Evolutionary conservation across 2,329 filamentous ascomycete genomes (phyloP), one percentile per base, ranked within the genome.

Genomic region (Exophiala spinifera): DNA sequence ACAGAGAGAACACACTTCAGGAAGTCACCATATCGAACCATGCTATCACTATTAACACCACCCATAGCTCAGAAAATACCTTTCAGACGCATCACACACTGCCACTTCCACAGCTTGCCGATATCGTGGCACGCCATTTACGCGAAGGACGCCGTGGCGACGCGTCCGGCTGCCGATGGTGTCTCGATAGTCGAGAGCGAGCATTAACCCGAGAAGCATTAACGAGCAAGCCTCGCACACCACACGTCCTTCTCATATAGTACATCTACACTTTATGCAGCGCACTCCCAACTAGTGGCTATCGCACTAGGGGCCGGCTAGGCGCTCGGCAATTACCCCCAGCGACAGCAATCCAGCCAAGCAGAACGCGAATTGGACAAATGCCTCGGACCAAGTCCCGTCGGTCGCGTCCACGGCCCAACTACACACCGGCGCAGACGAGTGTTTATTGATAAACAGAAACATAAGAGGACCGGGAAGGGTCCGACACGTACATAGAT

Each of bases 191-290:
- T 49, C 46, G 46, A 49, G 31, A 39, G 46, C 31, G 28, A 39
- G 46, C 46, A 39, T 11, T 37, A n/a, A 23, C 31, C 15, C 46
- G 14, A 34, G 34, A 21, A 49, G 23, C 15, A 39, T 49, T 33
- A 39, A 39, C 31, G 33, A 49, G 46, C 46, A 49, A n/a, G 28
- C 33, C 46, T 23, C 46, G 46, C n/a, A 49, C 46, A 49, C 46
- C 39, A 17, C 46, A 49, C 11, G 46, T 49, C 37, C 46, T 37
- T 39, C 46, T 7, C 13, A 14, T 21, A 31, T 14, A 21, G n/a
- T 21, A 49, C 46, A 49, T 49, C 46, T n/a, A n/a, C 46, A 49
- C 46, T 49, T 49, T 33, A 49, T 49, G 46, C 25, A 39, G 40
- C 40, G 40, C 31, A 49, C 21, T 21, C 28, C 31, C n/a, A 49